Conservation (phyloP, 169 alveolate species). For the Perkinsus chesapeaki region DNA sequence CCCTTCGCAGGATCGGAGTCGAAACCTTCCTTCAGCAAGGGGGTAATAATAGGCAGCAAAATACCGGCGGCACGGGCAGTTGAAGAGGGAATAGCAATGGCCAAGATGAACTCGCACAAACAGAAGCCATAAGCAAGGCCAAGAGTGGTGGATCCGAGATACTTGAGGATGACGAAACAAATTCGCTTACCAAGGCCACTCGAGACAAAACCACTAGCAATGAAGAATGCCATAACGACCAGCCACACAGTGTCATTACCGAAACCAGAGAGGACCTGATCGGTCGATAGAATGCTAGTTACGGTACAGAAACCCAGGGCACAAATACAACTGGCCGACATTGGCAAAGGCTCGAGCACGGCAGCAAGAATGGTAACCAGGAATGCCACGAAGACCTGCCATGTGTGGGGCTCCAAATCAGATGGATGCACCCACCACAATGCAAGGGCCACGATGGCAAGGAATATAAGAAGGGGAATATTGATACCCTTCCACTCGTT, state of each 20-base stretch:
- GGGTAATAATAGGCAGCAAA: not conserved
- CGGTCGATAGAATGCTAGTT: not conserved
- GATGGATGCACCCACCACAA: not conserved
- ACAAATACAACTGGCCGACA: not conserved
- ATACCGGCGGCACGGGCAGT: constrained; percentile 8
- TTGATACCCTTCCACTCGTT: not conserved
- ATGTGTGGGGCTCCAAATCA: not conserved
- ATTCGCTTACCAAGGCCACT: constrained; percentile 1
- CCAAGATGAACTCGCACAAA: constrained; percentile 1
- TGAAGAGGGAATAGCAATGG: not conserved
- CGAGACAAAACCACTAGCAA: not conserved
- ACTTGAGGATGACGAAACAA: not conserved
- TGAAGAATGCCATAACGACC: constrained; percentile 8
- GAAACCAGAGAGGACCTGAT: not conserved
- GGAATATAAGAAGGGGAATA: not conserved
- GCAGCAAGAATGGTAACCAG: not conserved
- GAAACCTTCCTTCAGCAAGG: constrained; percentile 1
- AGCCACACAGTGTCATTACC: not conserved
- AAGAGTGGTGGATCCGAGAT: not conserved
- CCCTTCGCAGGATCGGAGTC: not conserved
- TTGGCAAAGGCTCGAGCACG: not conserved
- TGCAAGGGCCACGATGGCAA: not conserved
- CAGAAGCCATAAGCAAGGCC: constrained; percentile 5
- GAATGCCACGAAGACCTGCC: not conserved
- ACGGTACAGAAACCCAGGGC: not conserved